Evolutionary conservation across 2,329 filamentous ascomycete genomes (phyloP).

Genomic region (Aspergillus fructus): DNA sequence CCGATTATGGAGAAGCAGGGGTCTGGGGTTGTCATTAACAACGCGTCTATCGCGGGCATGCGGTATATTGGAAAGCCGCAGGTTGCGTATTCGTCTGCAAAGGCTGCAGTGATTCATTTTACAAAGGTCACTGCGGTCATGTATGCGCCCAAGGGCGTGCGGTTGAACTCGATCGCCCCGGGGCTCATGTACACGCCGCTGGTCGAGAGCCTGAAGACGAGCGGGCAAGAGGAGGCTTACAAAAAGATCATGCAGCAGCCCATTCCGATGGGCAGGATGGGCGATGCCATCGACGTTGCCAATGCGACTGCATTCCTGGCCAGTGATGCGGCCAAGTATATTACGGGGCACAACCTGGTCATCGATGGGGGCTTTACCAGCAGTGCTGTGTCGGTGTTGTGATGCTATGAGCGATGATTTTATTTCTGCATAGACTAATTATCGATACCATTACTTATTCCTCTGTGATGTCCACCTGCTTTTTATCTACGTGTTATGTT

Average conservation of each 20-base stretch:
- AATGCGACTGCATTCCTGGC: conserved; percentile 33
- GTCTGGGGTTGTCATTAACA: conserved; percentile 46
- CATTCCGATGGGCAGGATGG: conserved; percentile 35
- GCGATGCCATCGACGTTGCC: conserved; percentile 35
- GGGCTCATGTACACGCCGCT: conserved; percentile 59
- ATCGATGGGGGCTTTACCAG: conserved; percentile 37
- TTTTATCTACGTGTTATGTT: not conserved
- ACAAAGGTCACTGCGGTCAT: conserved; percentile 52
- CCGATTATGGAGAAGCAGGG: conserved; percentile 26
- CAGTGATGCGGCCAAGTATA: conserved; percentile 30
- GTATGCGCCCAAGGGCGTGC: conserved; percentile 35
- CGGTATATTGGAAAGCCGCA: conserved; percentile 31
- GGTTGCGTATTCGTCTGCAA: conserved; percentile 54
- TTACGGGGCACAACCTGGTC: conserved; percentile 37
- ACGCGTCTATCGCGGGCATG: conserved; percentile 46
- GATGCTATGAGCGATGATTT: not conserved
- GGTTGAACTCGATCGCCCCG: conserved; percentile 56
- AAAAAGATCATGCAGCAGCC: conserved; percentile 24
- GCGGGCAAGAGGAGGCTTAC: conserved; percentile 44
- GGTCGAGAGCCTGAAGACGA: conserved; percentile 47
- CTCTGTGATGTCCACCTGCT: not conserved
- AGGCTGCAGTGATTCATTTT: conserved; percentile 54
- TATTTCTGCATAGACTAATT: not conserved
- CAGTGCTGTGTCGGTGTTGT: not conserved
- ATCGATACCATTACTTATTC: not conserved